Evolutionary conservation across 2,329 filamentous ascomycete genomes (phyloP), one percentile per base, ranked within the genome.

Genomic region (Curvularia eragrostidis): DNA sequence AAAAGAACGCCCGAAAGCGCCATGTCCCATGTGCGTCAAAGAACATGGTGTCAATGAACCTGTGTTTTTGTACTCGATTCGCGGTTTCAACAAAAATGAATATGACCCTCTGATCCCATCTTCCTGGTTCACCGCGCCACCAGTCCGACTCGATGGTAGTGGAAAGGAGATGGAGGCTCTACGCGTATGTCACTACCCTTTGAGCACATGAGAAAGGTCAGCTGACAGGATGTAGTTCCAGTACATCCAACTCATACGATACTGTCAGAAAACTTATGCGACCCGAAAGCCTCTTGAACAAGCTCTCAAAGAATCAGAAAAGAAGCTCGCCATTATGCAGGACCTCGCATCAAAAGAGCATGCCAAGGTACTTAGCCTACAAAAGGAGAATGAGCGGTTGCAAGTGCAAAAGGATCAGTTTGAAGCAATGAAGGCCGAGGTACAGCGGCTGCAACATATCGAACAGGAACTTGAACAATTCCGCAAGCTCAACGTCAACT

Each of bases 11-110:
- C 81, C 82, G 2, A 67, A 67, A 30, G 79, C 80, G 6, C 66
- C 76, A 18, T 84, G 82, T 59, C 81, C 81, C 2, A 66, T 79
- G 1, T 84, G 82, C 59, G 52, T 70, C 15, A 66, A 63, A 9
- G 73, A 78, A 15, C 74, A 70, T 24, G 67, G 68, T 52, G 77
- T 81, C 43, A 43, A 62, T 5, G 62, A 65, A 3, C 62, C 65
- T 21, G 77, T 75, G 52, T 72, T 75, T 9, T 70, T 84, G 10
- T 83, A 77, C 60, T 77, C 76, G 3, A 76, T 84, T 28, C 76
- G 78, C 41, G 80, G 81, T n/a, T 73, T 79, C 51, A 57, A 67
- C 0, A 63, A 74, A 10, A 77, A 77, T 49, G 74, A 81, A 52
- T 76, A 78, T 56, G 80, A 83, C 53, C 60, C 67, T 6, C 66